These are phyloP conservation scores for Ballota nigra DNA, from an alignment of 257 asterid species.

Conservation along the genomic window DNA sequence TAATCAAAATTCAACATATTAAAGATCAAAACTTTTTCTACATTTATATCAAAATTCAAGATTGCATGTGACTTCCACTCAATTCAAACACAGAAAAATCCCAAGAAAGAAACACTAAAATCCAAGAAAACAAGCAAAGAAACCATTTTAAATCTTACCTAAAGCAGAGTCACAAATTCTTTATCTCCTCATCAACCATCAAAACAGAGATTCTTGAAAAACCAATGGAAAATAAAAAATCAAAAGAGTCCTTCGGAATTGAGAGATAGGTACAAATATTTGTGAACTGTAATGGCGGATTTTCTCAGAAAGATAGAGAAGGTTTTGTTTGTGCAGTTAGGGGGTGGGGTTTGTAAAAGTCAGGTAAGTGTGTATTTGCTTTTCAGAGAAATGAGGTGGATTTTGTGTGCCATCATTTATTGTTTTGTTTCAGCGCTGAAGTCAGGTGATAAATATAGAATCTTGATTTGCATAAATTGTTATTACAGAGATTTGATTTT, in stretches of 20 bases:
- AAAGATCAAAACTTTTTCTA: conserved; percentile 17
- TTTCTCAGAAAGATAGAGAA: conserved; percentile 8
- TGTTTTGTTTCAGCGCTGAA: background rate
- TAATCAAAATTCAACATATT: no score
- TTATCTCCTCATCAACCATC: background rate
- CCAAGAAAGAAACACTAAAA: background rate
- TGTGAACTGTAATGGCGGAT: conserved; percentile 24
- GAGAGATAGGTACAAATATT: conserved; percentile 8
- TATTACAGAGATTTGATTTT: background rate
- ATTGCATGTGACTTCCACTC: conserved; percentile 15
- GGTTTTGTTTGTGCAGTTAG: conserved; percentile 21
- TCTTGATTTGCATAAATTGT: background rate
- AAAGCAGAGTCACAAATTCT: conserved; percentile 15
- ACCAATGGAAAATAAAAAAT: background rate
- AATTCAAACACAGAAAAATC: conserved; percentile 2
- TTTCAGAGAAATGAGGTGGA: conserved; percentile 23
- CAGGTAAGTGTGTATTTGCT: conserved; percentile 18
- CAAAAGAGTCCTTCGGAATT: conserved; percentile 15
- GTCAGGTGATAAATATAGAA: conserved; percentile 4
- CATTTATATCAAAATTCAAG: conserved; percentile 4
- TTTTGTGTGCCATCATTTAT: conserved; percentile 28
- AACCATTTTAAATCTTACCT: conserved; percentile 26
- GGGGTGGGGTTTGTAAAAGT: conserved; percentile 23
- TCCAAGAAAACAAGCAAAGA: background rate
- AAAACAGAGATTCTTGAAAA: conserved; percentile 7